Evolutionary conservation across 2,329 filamentous ascomycete genomes (phyloP), one percentile per base, ranked within the genome.

Genomic region (Thelonectria discophora): DNA sequence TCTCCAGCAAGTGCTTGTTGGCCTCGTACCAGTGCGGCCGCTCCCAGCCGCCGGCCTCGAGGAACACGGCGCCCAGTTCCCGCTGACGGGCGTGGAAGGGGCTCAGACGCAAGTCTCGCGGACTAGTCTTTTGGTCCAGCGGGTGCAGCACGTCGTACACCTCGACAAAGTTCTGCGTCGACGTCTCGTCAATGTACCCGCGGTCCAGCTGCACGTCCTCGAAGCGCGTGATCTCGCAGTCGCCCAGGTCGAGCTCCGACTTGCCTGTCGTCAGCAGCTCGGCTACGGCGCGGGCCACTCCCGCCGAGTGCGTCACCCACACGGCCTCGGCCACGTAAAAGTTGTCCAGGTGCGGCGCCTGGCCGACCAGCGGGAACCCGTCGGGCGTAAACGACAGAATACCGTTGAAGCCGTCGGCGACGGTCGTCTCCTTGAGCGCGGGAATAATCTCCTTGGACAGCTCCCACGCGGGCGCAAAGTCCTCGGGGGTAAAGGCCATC

Each of bases 351-450:
- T 80, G 81, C 7, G 87, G 86, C 0, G 85, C 79, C 66, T 84
- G 80, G 3, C 87, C 87, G 2, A 89, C 78, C 0, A 89, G 78
- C 0, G 87, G 84, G 0, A 85, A 86, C 1, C 87, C 86, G 54
- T 89, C 87, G 0, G 87, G 87, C 0, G 87, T 89, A 69, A 89
- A 89, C 0, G 87, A 89, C 73, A 89, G 86, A 66, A 89, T 81
- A 3, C 87, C 87, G 66, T 89, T 89, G 79, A 89, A 89, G 0
- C 86, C 87, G 42, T 87, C 82, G 0, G 77, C 82, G 7, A 89
- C 81, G 59, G 85, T 73, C 13, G 76, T 81, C 5, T 84, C 76
- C 3, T 75, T 73, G 4, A 89, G 75, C 1, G 76, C 76, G 0
- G 87, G 87, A 1, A 89, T 72, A 1, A 89, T 73, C 30, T 84